Evolutionary conservation across 495 filamentous ascomycete species (phyloP), one percentile per base, ranked within the genome.

Genomic region (Neurospora discreta): DNA sequence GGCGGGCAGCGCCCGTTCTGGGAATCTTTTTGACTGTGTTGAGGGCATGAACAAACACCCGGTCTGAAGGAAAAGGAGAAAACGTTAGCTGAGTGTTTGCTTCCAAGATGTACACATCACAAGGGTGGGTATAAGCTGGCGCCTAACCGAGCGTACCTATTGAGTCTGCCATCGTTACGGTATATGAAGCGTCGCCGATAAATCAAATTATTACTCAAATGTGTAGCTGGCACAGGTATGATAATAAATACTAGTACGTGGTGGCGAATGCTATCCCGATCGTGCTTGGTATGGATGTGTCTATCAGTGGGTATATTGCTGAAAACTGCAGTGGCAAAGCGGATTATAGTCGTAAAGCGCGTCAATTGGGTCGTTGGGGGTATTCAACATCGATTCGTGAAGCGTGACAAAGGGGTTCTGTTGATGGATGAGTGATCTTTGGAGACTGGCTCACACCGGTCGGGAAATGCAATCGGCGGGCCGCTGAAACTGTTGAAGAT

Each of bases 1-100:
- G 95, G 44, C 95, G 90, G 69, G 92, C 88, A 46, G 92, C 92
- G 33, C 95, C 95, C 16, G 93, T 96, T 77, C 93, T 94, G 75
- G 93, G 93, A 72, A 99, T 97, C 77, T 95, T 95, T 82, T 97
- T 97, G 74, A 98, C 95, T 38, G 95, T 98, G 82, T 97, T 97
- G 79, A 99, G 89, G 72, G 95, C 95, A 88, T 99, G 95, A 81
- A 95, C 94, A 83, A 99, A 99, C 80, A 99, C 95, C 78, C 95
- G 90, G 84, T 99, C 95, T 97, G 77, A 68, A 70, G 26, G 58
- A 43, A 68, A 52, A 36, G 30, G 30, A 69, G 68, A 75, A 42
- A 81, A 77, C 9, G 73, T 71, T 74, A 39, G 58, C 20, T 20
- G 38, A 40, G 33, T 46, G 72, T 36, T n/a, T 43, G 41, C 26